Evolutionary conservation across 164 flowering plant genomes (phyloP), one percentile per base, ranked within the genome.

Genomic region (Vitis rotundifolia): DNA sequence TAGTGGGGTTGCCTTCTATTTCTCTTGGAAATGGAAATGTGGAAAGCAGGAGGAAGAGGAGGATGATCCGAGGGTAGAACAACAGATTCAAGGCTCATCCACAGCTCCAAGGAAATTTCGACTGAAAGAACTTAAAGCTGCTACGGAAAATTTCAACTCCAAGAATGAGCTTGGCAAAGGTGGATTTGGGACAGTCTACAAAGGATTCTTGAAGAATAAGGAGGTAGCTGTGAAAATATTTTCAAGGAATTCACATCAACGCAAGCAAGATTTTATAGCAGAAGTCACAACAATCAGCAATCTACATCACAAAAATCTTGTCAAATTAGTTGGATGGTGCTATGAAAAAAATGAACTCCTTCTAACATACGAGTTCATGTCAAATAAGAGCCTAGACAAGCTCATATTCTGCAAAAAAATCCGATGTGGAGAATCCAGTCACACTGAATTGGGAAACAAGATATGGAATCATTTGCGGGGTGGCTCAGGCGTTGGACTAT

Each of bases 171-270:
- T 91, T 1, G 96, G 93, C 22, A 73, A 71, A 73, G 93, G 93
- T 1, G 97, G 91, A 2, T 91, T 82, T 53, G 93, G 93, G 26
- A 78, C 75, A 9, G 97, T 91, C 16, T 89, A 84, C 65, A 85
- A 74, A 64, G 97, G 92, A 13, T 12, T 59, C n/a, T 66, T 84
- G 73, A 63, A 57, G 29, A 51, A 72, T 9, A 70, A 68, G 54
- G 85, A 78, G 55, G 79, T 89, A 6, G 97, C 93, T 0, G 85
- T 89, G n/a, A 89, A 89, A 62, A 70, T 83, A 31, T 68, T 85
- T 9, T 75, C 83, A 0, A 76, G 82, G 66, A 70, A 80, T 28
- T 78, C 88, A 0, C 62, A 52, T 5, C 86, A 85, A 71, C 87
- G 93, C 8, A 86, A 79, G 71, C 76, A 82, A 70, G 91, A 91